These are phyloP conservation scores for Shiraia bambusicola DNA, from an alignment of 2,329 filamentous ascomycete genomes.

Conservation along the genomic window DNA sequence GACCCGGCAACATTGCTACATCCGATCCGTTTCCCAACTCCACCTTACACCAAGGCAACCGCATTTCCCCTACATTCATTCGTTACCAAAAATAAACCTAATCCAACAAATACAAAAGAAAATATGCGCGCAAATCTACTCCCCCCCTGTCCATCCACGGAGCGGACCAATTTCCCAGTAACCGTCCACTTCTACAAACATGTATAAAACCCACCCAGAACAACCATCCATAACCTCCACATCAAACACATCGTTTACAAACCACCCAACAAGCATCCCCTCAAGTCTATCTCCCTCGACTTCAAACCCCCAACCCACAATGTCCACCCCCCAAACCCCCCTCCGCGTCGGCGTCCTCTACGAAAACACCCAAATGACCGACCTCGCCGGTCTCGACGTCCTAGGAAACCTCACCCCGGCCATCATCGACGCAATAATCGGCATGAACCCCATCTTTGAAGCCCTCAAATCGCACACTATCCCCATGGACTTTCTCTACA, in stretches of 20 bases:
- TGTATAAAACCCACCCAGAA: not conserved
- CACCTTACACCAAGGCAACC: constrained; percentile 6
- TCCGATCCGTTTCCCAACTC: constrained; percentile 5
- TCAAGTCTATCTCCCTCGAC: not conserved
- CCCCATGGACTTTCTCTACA: constrained; percentile 45
- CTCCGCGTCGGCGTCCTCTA: constrained; percentile 47
- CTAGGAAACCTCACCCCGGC: constrained; percentile 41
- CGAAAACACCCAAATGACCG: constrained; percentile 44
- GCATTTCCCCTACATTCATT: constrained; percentile 3
- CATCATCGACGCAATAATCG: constrained; percentile 20
- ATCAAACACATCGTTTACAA: not conserved
- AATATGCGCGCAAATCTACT: not conserved
- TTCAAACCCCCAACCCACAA: not conserved
- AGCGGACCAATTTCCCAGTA: not conserved
- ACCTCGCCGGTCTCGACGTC: constrained; percentile 46
- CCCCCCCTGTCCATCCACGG: not conserved
- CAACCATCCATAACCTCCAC: not conserved
- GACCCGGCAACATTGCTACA: not conserved
- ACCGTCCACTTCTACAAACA: not conserved
- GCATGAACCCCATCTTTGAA: constrained; percentile 10
- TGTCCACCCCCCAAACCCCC: constrained; percentile 13
- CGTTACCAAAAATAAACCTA: not conserved
- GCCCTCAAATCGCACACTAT: constrained; percentile 22
- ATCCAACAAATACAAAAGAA: not conserved
- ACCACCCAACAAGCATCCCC: not conserved